Conservation (phyloP, 805 yeast genomes). For the Torulaspora quercuum region DNA sequence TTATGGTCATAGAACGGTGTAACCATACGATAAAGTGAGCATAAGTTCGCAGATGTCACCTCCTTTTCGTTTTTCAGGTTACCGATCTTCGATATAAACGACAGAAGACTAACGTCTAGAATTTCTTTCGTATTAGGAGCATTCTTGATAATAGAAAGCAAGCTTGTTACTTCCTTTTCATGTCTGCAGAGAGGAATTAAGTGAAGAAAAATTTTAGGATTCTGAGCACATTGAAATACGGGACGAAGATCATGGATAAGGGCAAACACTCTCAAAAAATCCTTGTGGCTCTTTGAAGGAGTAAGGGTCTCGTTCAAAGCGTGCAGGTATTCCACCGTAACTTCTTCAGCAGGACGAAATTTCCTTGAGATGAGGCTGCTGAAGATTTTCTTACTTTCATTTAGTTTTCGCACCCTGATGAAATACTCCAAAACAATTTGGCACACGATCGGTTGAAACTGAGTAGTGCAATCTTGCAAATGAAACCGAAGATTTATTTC, state of each 20-base stretch:
- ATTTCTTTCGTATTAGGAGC: constrained; percentile 16
- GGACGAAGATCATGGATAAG: constrained; percentile 24
- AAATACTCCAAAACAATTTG: constrained; percentile 18
- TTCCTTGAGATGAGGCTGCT: constrained; percentile 15
- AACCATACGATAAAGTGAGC: constrained; percentile 15
- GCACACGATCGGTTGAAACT: constrained; percentile 16
- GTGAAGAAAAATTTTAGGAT: constrained; percentile 14
- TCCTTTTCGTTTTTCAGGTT: constrained; percentile 11
- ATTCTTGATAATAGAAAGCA: constrained; percentile 17
- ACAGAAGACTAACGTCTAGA: constrained; percentile 12
- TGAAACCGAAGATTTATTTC: constrained; percentile 19
- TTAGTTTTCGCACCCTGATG: constrained; percentile 13
- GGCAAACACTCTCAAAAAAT: constrained; percentile 17
- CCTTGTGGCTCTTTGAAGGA: constrained; percentile 2
- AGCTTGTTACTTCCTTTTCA: constrained; percentile 20
- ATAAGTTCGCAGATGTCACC: constrained; percentile 17
- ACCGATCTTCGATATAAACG: constrained; percentile 14
- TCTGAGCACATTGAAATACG: constrained; percentile 18
- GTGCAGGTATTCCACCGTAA: constrained; percentile 18
- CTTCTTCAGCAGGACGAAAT: constrained; percentile 15
- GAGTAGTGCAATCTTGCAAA: constrained; percentile 8
- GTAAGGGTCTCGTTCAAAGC: constrained; percentile 10
- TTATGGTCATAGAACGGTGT: constrained; percentile 10
- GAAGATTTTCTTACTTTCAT: constrained; percentile 19
- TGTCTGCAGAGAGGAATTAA: constrained; percentile 27